Evolutionary conservation across 257 asterid genomes (phyloP), one percentile per base, ranked within the genome.

Genomic region (Ehretia macrophylla): DNA sequence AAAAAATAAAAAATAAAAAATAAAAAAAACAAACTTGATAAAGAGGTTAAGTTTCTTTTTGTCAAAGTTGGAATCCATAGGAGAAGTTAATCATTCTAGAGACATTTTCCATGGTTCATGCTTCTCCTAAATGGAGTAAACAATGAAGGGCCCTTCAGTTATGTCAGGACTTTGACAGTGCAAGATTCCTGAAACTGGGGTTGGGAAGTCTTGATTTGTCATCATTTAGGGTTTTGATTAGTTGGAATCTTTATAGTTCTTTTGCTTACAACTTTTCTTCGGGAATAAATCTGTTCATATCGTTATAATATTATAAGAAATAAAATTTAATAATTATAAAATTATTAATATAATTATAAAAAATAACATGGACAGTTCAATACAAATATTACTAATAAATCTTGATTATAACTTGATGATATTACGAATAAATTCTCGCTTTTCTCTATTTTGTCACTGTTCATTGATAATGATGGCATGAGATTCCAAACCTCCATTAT

Each of bases 121-220:
- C 4, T 42, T 42, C 47, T 42, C 47, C 47, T 42, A 14, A 42
- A 42, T 10, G 1, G 47, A 42, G 47, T 42, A 42, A 42, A 42
- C 47, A 42, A 42, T 10, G 12, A 14, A 42, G 11, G 47, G 47
- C 47, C 11, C 47, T 10, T 42, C 3, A 42, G 16, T 42, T n/a
- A 14, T 42, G 47, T 3, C 47, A 42, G 47, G 47, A 2, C 12
- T 10, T 42, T 10, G 47, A 42, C 16, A 42, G 47, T 10, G 47
- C 47, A 42, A 42, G 47, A 42, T 42, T 85, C 85, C 67, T 68
- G 55, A 63, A 75, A 67, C 46, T 64, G 71, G 73, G 78, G 79
- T 66, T 52, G 50, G 32, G 58, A 80, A 64, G 62, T 83, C 75
- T 70, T 73, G 68, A 68, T 65, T 72, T 72, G 66, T 74, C 77